Evolutionary conservation across 176 grass and related monocot genomes (phyloP), one percentile per base, ranked within the genome.

Genomic region (Oryza meridionalis): DNA sequence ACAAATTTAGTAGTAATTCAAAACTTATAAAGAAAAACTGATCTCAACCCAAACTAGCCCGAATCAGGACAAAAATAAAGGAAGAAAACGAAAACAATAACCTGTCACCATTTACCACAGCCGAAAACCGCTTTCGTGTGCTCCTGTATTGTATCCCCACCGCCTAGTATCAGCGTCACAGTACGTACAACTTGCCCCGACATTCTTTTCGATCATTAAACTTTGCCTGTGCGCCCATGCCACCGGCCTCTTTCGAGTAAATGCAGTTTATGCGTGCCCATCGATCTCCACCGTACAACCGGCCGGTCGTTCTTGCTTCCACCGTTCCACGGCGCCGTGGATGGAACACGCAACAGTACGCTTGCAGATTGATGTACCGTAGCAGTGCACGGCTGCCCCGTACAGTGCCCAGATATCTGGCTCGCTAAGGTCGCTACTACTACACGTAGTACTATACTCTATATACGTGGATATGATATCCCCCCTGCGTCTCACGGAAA

Each of bases 181-280:
- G 21, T 3, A 62, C 21, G 58, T 24, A 62, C 58, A 62, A 62
- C 58, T 62, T 62, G 21, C 58, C 21, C 58, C 58, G 58, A 62
- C 58, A 62, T 62, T 62, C 58, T 62, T 62, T 8, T 62, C 58
- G 58, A 62, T n/a, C 58, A 62, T 62, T 62, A 62, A 62, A 24
- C 19, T 62, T 10, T 62, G 58, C 58, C 58, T 24, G 58, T 62
- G 58, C 58, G 58, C 58, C 58, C 58, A 62, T 62, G 58, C 58
- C 58, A 62, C 21, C 8, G 21, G 58, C 58, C 58, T 62, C 21
- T 24, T 8, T 58, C 16, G 53, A 17, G 15, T 58, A 58, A 58
- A 7, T 58, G 17, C 53, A 7, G 17, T 58, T 1, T 58, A 21
- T 8, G 8, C 19, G 53, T 8, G 53, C 8, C 17, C 53, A 58